Percentiles rank a stretch among this genome's conserved stretches.
Conservation (phyloP, 2,329 filamentous ascomycete genomes). For the Bipolaris zeicola region DNA sequence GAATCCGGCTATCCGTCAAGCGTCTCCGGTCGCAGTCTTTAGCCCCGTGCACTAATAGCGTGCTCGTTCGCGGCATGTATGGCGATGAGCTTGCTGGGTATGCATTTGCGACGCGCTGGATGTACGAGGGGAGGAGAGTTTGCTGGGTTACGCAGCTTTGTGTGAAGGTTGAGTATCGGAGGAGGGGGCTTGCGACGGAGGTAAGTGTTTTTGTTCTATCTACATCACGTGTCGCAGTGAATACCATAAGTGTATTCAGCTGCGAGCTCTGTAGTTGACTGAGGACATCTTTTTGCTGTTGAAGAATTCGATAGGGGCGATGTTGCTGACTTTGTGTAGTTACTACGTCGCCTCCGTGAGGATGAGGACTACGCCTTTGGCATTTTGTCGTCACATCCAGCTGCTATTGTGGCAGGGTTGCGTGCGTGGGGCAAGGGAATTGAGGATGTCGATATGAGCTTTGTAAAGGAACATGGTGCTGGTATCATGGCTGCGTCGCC, state of each 20-base stretch:
- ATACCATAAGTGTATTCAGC: too few species aligned
- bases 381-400: conserved; percentile 2
- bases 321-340: not conserved
- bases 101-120: conserved; percentile 1
- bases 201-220: not conserved
- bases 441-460: not conserved
- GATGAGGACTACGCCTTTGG: not conserved
- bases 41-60: not conserved
- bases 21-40: not conserved
- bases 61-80: not conserved
- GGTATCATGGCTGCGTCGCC: not conserved
- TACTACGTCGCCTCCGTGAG: not conserved
- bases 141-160: conserved; percentile 5
- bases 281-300: too few species aligned
- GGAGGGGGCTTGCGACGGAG: not conserved
- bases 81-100: not conserved
- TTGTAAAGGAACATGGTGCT: not conserved
- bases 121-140: not conserved
- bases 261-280: too few species aligned
- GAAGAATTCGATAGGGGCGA: too few species aligned
- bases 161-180: not conserved
- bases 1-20: not conserved
- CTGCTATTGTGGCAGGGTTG: not conserved
- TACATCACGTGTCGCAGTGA: too few species aligned
- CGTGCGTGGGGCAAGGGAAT: conserved; percentile 1